phyloP scores from a whole-genome alignment of 2,329 filamentous ascomycete species.

The Sporothrix luriei region DNA sequence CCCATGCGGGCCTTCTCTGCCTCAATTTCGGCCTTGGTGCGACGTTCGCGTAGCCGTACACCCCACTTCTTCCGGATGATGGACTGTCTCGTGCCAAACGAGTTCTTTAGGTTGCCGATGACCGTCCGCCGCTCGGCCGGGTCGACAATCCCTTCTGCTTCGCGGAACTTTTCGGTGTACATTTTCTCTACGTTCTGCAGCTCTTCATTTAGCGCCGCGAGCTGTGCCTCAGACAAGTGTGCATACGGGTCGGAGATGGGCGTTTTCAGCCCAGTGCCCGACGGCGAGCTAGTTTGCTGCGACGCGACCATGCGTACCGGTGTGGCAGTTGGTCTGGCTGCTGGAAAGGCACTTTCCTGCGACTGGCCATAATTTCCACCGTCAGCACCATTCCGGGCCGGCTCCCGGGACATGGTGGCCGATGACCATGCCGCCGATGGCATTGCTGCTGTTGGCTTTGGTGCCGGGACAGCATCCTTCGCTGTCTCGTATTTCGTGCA shows the following conservation, averaged over 20 bases:
- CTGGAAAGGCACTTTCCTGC: not conserved
- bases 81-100: conserved; percentile 59
- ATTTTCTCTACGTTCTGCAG: conserved; percentile 45
- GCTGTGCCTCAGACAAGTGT: conserved; percentile 46
- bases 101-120: conserved; percentile 53
- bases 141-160: conserved; percentile 47
- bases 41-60: conserved; percentile 55
- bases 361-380: too few relatives aligned
- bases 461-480: not conserved
- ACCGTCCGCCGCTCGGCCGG: conserved; percentile 40
- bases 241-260: conserved; percentile 47
- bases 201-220: conserved; percentile 44
- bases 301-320: not conserved
- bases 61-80: conserved; percentile 61
- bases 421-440: not conserved
- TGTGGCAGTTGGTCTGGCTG: not conserved
- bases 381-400: not conserved
- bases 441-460: not conserved
- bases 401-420: not conserved
- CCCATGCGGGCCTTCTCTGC: conserved; percentile 49
- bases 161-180: conserved; percentile 49
- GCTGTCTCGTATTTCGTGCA: not conserved
- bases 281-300: not conserved
- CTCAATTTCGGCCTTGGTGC: conserved; percentile 52
- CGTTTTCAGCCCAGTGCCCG: not conserved